Evolutionary conservation across 2,329 filamentous ascomycete species (phyloP), one percentile per base, ranked within the genome.

Genomic region (Penicillium sp.): DNA sequence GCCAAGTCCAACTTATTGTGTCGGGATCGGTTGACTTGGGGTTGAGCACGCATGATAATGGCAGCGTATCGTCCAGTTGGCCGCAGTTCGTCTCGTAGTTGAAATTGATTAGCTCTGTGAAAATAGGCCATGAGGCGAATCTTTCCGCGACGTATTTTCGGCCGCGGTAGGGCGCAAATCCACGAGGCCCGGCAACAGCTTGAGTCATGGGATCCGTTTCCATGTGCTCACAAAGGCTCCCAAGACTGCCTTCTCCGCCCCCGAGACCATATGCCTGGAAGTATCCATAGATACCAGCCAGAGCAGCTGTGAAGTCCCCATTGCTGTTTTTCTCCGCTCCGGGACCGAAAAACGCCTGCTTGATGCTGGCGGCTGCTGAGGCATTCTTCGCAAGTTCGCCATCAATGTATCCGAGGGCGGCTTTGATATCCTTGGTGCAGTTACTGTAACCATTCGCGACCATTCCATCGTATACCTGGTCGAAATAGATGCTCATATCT

Each of bases 401-500:
- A 59, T 84, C 81, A 40, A 83, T 79, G 58, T 80, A 80, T 23
- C 67, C 56, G 33, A 81, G 69, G 3, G 78, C 79, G 5, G 78
- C 77, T 14, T 79, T 72, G 46, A 82, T 72, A 54, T 83, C 80
- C 11, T 71, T 69, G 11, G 78, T 75, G 66, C 81, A 84, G 62
- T 81, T 82, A 3, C 69, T 69, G 31, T 76, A 73, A 54, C 81
- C 82, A 52, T 81, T 81, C 5, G 71, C 73, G 4, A 75, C 71
- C 68, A 83, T 71, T 3, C 77, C 79, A 10, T 71, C 73, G 59
- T 78, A 78, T 2, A 83, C 65, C 33, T 80, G 77, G 19, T 82
- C 79, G 48, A 73, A 82, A 61, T 82, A 83, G 19, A 74, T 66
- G n/a, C 74, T 75, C 75, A 81, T 80, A 53, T 82, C 73, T n/a